A percentile compares a stretch with the other conserved stretches of the same genome.
Evolutionary conservation across 2,329 filamentous ascomycete species (phyloP).

Genomic region (Ceratocystis albifundus): DNA sequence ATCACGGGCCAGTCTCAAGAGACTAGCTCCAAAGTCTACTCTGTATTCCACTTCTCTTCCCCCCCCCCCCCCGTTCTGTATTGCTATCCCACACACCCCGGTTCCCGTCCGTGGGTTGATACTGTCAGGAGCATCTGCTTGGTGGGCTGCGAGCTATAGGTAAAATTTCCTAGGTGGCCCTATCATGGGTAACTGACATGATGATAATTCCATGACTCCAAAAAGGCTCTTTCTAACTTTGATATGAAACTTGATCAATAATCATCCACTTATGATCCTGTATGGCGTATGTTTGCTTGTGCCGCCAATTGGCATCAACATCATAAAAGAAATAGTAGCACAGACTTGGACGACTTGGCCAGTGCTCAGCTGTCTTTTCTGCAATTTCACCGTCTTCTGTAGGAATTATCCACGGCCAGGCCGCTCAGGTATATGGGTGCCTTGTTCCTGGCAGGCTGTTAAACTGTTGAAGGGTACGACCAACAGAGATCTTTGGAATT

Average conservation of each 20-base stretch:
- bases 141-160: no score
- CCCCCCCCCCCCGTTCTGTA: no score
- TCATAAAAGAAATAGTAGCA: constrained; percentile 1
- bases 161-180: no score
- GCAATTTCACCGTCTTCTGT: not conserved
- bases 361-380: not conserved
- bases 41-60: no score
- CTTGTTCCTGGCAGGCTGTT: no score
- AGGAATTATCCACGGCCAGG: not conserved
- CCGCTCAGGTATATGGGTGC: not conserved
- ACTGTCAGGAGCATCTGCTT: no score
- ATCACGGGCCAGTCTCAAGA: not conserved
- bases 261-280: not conserved
- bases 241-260: no score
- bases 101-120: no score
- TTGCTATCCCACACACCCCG: no score
- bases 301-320: constrained; percentile 3
- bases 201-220: not conserved
- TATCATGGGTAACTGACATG: not conserved
- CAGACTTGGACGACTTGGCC: not conserved
- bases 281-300: constrained; percentile 10
- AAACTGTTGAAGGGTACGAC: no score
- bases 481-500: no score
- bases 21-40: not conserved
- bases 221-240: not conserved